Base-by-base conservation (phyloP, 2,329 filamentous ascomycete species). In the Gaeumannomyces tritici region DNA sequence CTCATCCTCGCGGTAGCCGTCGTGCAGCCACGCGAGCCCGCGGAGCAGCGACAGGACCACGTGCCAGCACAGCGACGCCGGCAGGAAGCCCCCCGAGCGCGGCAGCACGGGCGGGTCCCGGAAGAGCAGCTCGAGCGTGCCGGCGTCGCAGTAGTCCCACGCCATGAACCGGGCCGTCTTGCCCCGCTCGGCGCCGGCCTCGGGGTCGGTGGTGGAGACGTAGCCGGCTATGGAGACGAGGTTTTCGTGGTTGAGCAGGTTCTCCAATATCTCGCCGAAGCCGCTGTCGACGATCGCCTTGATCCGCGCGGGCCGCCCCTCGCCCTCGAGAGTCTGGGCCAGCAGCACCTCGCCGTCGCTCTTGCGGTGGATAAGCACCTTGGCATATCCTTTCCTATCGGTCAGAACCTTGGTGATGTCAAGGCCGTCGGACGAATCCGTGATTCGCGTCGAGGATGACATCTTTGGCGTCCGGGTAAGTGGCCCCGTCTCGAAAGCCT, bases 21-120 rank as follows among this genome's bases (percentile, higher is more conserved):
- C 76, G 67, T 85, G 83, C 26, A 85, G 70, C 74, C 79, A 84
- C 33, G 77, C 70, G 54, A 84, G 73, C 2, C 80, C 81, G n/a
- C 74, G 73, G 18, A 79, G 70, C 58, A 84, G 69, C 9, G 77
- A 79, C 13, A 73, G 68, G 15, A 80, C 72, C 11, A 85, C 81
- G 66, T 85, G 82, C 82, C 82, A 85, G 65, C 81, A 81, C 15
- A 85, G 72, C 2, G 75, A 74, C 66, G 85, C 82, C 0, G 81
- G 81, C 15, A 83, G 68, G 65, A 79, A 80, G 15, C 68, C 69
- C 5, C 62, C 55, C 2, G 62, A 63, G 47, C 66, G 55, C 21
- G 67, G 64, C 5, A 64, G 15, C 33, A 64, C n/a, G 29, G 64
- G 62, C 61, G 67, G 66, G 29, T 71, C 65, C 21, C 71, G 67